Percentiles rank a stretch among this genome's conserved stretches.
phyloP scores from a whole-genome alignment of 2,329 filamentous ascomycete genomes.

The Alternaria incomplexa region DNA sequence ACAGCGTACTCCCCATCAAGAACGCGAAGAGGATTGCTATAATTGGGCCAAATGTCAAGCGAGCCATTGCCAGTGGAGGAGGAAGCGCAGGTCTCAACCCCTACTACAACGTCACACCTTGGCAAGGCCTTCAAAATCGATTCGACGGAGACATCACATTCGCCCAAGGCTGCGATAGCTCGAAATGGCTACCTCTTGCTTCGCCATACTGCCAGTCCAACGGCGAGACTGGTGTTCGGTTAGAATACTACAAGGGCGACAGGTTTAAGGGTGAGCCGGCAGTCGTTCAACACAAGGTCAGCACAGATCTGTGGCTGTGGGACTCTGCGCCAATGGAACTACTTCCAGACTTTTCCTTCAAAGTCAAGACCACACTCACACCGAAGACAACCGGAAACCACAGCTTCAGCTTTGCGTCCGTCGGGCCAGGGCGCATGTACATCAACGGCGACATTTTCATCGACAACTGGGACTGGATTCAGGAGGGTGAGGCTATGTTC shows the following conservation, averaged over 20 bases:
- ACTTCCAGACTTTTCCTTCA: constrained; percentile 68
- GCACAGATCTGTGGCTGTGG: constrained; percentile 73
- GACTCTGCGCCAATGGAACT: constrained; percentile 69
- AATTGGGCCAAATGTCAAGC: constrained; percentile 71
- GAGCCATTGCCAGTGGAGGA: constrained; percentile 70
- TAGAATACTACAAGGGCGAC: constrained; percentile 71
- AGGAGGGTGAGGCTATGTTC: constrained; percentile 74
- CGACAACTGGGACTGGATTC: constrained; percentile 73
- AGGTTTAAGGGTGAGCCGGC: constrained; percentile 65
- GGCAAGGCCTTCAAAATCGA: constrained; percentile 65
- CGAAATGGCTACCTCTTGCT: constrained; percentile 70
- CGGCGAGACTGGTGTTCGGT: constrained; percentile 65
- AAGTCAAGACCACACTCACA: constrained; percentile 66
- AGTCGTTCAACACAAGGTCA: constrained; percentile 64
- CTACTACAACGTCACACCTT: constrained; percentile 70
- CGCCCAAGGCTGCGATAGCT: constrained; percentile 67
- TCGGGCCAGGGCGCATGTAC: constrained; percentile 68
- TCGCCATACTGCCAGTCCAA: constrained; percentile 64
- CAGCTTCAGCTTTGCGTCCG: constrained; percentile 71
- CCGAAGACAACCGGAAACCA: constrained; percentile 66
- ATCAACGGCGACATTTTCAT: constrained; percentile 66
- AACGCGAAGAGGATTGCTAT: constrained; percentile 66
- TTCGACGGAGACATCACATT: constrained; percentile 64
- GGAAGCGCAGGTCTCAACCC: constrained; percentile 72
- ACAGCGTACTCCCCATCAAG: constrained; percentile 63